Base-by-base conservation (phyloP, 805 yeast genomes). In the Candida pseudofarinosa region DNA sequence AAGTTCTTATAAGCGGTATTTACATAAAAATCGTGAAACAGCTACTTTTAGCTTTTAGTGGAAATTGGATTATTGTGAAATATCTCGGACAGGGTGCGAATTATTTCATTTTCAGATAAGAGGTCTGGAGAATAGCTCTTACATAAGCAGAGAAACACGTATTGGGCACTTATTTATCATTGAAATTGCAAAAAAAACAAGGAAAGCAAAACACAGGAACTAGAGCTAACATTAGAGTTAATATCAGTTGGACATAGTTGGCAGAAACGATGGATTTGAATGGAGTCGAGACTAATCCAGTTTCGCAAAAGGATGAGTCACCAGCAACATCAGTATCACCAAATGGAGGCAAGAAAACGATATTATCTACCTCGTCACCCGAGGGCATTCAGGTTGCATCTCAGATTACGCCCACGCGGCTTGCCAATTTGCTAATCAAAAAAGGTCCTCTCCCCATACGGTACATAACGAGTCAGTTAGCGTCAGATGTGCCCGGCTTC, bases 391-490 rank as follows among this genome's bases (percentile, higher is more conserved):
- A 88, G 6, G 93, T 93, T 6, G 96, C 96, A 3, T 76, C 85
- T 37, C 79, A 83, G 52, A 89, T 89, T 19, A 88, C 96, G 0
- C 85, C 96, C 4, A 78, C 82, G 39, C 76, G 88, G 53, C 68
- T 89, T 44, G 87, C 95, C 17, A 75, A 74, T 28, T 64, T 90
- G 41, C 70, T 89, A 43, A 64, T 80, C 34, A 63, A 76, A 31
- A 85, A 85, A 48, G 97, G 97, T 4, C 97, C 97, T 1, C 65
- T 88, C 50, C 95, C 97, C 7, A 90, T 90, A 47, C 80, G 97
- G 49, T 90, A 86, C 61, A 83, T 90, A 50, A 90, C 97, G 2
- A 76, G 83, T 33, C 89, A 87, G 50, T 69, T 90, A 41, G 77
- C 88, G 10, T 54, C 71, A 5, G 88, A 87, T 49, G 88, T 89